phyloP scores from a whole-genome alignment of 805 yeast species.

The Metschnikowia cubensis region DNA sequence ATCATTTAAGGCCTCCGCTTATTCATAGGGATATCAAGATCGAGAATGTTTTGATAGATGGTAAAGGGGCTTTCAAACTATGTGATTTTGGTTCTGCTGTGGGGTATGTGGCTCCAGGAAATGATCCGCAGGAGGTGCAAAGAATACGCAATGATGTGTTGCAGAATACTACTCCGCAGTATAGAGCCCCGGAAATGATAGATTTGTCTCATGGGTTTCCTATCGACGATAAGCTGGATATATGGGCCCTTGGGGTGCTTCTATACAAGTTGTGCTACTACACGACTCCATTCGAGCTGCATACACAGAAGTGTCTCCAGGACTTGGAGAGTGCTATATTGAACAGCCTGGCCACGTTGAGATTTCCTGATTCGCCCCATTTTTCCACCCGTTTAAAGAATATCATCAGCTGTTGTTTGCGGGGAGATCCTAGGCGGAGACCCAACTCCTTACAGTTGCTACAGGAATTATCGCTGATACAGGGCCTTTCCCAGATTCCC shows the following conservation, averaged over 20 bases:
- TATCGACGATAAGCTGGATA: slow-evolving; percentile 76
- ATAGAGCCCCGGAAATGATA: slow-evolving; percentile 81
- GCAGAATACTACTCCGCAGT: slow-evolving; percentile 82
- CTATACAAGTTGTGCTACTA: slow-evolving; percentile 75
- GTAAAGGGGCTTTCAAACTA: slow-evolving; percentile 55
- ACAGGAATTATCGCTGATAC: slow-evolving; percentile 63
- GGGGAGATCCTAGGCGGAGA: slow-evolving; percentile 64
- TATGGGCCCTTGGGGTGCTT: slow-evolving; percentile 83
- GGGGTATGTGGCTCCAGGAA: slow-evolving; percentile 59
- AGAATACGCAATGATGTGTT: slow-evolving; percentile 62
- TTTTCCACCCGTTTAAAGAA: slow-evolving; percentile 63
- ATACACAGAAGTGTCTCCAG: slow-evolving; percentile 30
- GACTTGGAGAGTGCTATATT: slow-evolving; percentile 58
- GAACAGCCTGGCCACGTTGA: slow-evolving; percentile 47
- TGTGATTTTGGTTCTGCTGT: slow-evolving; percentile 85
- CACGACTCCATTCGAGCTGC: slow-evolving; percentile 75
- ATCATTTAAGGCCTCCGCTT: slow-evolving; percentile 64
- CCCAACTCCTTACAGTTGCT: slow-evolving; percentile 71
- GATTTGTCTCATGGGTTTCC: slow-evolving; percentile 66
- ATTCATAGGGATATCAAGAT: slow-evolving; percentile 80
- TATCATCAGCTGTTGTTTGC: slow-evolving; percentile 55
- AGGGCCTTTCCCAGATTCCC: slow-evolving; percentile 41
- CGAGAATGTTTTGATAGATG: slow-evolving; percentile 70
- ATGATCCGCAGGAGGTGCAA: slow-evolving; percentile 55
- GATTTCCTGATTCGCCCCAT: slow-evolving; percentile 36